Conservation (phyloP, 2,329 filamentous ascomycete species). For the Botryotinia globosa region DNA sequence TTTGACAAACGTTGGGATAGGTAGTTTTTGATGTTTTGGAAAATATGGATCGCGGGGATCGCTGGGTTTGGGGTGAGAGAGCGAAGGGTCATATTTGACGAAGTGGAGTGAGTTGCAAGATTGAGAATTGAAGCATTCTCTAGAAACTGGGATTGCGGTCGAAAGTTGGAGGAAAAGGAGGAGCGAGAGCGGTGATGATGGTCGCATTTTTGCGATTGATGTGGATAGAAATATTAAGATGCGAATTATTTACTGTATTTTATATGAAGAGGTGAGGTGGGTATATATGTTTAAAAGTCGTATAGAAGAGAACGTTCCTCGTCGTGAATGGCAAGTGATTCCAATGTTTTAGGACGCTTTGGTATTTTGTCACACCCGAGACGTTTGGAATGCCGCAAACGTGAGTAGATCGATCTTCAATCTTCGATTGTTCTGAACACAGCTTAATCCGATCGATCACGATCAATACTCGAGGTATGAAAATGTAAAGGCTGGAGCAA, state of each 20-base stretch:
- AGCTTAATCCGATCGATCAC: neutral
- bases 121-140: conserved; percentile 11
- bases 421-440: neutral
- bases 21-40: conserved; percentile 29
- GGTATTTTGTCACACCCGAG: neutral
- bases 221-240: neutral
- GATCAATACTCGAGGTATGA: neutral
- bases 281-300: neutral
- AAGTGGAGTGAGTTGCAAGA: neutral
- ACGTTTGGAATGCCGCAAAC: conserved; percentile 10
- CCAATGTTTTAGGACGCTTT: neutral
- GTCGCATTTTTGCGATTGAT: conserved; percentile 12
- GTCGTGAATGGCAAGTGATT: neutral
- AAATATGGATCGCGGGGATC: conserved; percentile 29
- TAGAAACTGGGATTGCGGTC: conserved; percentile 21
- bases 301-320: neutral
- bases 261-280: neutral
- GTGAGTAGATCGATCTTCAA: neutral
- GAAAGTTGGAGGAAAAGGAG: conserved; percentile 26
- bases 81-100: neutral
- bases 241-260: neutral
- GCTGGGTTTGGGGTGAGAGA: neutral
- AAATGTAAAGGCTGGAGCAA: neutral
- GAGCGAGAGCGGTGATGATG: conserved; percentile 17
- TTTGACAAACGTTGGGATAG: neutral